Base-by-base conservation (phyloP, 768 basidiomycete genomes). In the Hygrocybe punicea region DNA sequence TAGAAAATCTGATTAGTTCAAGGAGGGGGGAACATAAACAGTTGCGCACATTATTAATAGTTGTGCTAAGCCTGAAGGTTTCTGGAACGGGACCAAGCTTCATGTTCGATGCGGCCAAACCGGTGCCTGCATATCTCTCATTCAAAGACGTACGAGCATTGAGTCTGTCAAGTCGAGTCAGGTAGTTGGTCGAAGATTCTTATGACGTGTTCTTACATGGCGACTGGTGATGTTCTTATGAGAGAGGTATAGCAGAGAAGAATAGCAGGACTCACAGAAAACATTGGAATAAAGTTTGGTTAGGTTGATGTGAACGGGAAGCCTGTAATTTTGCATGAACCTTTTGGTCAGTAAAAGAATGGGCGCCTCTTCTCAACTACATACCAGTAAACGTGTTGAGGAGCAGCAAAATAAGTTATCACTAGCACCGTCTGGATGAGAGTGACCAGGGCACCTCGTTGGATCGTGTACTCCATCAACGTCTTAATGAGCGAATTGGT, bases 241-340 rank as follows among this genome's bases (percentile, higher is more conserved):
- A 25, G 45, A 55, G 19, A 40, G n/a, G 48, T 21, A 54, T 33
- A 10, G 8, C 23, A 14, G 29, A 35, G 24, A 24, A 7, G 42
- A 16, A 33, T 48, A 52, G 11, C 29, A 84, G 16, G 19, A 72
- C 79, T 70, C 53, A 79, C 79, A 79, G 63, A 79, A 79, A 1
- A 78, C 78, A 58, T 79, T 79, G n/a, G 75, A 78, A 58, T 80
- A 80, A 7, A 80, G 66, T 46, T 76, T 78, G 4, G 78, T 79
- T 8, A 79, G 76, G 55, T 78, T 78, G 56, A 79, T 69, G 57
- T 80, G 78, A 57, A 80, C 72, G 0, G 78, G 75, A 46, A 80
- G 65, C 79, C 78, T 80, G 51, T 17, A 14, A 4, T 29, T 4
- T 29, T 29, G 29, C 29, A 29, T 4, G 29, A 8, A 21, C 33